Conservation (phyloP, 768 basidiomycete species). For the Podaxis carcinomalis region DNA sequence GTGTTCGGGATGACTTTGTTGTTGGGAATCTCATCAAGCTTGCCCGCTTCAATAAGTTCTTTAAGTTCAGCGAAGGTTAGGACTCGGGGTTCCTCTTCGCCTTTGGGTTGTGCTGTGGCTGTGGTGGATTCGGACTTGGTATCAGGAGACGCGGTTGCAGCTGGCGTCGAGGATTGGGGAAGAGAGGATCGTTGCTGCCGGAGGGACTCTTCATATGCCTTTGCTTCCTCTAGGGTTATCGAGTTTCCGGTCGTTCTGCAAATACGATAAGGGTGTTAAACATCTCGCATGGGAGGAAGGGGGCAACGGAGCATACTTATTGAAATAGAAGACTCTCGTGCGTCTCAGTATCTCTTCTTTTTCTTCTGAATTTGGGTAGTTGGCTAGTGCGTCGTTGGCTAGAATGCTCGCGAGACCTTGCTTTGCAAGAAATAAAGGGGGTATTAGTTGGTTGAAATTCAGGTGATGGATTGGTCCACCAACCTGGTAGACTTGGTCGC, state of each 20-base stretch:
- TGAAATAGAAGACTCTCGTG: conserved; percentile 71
- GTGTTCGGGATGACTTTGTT: conserved; percentile 68
- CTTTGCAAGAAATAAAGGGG: conserved; percentile 31
- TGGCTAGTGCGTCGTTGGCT: conserved; percentile 33
- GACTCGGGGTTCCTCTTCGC: conserved; percentile 31
- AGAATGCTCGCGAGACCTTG: conserved; percentile 62
- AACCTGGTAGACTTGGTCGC: conserved; percentile 61
- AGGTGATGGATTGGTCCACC: conserved; percentile 5
- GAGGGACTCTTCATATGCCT: conserved; percentile 27
- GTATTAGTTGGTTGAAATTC: conserved; percentile 7
- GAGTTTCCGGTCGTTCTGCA: conserved; percentile 35
- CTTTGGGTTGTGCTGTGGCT: conserved; percentile 2
- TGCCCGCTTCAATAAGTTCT: conserved; percentile 66
- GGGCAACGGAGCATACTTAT: conserved; percentile 37
- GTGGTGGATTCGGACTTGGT: not conserved
- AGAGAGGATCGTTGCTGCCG: not conserved
- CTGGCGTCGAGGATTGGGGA: not conserved
- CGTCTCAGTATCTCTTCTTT: conserved; percentile 45
- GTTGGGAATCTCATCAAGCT: conserved; percentile 71
- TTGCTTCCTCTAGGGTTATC: conserved; percentile 38
- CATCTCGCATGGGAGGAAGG: not conserved
- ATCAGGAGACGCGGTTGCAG: not conserved
- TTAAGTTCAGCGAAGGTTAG: conserved; percentile 68
- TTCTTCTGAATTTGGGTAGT: conserved; percentile 31
- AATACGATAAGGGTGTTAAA: not conserved